Base-by-base conservation (phyloP, 2,329 filamentous ascomycete species). In the Paraphaeosphaeria sporulosa region DNA sequence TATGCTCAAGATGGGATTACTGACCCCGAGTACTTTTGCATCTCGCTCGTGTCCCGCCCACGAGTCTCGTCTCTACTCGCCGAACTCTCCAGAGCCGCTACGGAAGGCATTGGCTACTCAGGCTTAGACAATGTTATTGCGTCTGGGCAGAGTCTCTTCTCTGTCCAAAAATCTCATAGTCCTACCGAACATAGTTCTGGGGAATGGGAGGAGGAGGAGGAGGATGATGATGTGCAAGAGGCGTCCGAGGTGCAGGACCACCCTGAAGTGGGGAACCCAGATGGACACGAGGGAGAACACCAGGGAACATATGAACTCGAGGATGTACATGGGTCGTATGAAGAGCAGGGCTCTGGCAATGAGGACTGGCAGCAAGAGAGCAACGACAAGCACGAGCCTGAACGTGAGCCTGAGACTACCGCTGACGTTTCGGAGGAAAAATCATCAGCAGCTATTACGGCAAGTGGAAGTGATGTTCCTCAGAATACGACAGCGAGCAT, bases 1-100 rank as follows among this genome's bases (percentile, higher is more conserved):
- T 82, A 85, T 64, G 80, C 80, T 34, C 88, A 90, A 68, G 88
- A 90, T 70, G 85, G 82, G 25, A 74, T 80, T 43, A 77, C 82
- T 55, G 74, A 81, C 23, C 82, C 83, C 2, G 81, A 85, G 34
- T 84, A 86, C 17, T 79, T 90, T n/a, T 86, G 87, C 66, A 78
- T 90, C 57, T 81, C 80, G 10, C 78, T 91, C 53, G 80, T 78
- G 55, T 83, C 82, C 21, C 86, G 84, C 68, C 77, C 83, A 43
- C 84, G 83, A 50, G 84, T 89, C 68, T 76, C 79, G 3, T 80
- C 81, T 46, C 82, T 85, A 58, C 74, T 90, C 32, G 76, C 78
- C 38, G 80, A 83, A 62, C 79, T 90, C 49, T 77, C 80, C 47
- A 76, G 81, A 64, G 83, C 82, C 68, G 86, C 82, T 58, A 79